Base-by-base conservation (phyloP, 495 filamentous ascomycete species). In the Aspergillus bridgeri region DNA sequence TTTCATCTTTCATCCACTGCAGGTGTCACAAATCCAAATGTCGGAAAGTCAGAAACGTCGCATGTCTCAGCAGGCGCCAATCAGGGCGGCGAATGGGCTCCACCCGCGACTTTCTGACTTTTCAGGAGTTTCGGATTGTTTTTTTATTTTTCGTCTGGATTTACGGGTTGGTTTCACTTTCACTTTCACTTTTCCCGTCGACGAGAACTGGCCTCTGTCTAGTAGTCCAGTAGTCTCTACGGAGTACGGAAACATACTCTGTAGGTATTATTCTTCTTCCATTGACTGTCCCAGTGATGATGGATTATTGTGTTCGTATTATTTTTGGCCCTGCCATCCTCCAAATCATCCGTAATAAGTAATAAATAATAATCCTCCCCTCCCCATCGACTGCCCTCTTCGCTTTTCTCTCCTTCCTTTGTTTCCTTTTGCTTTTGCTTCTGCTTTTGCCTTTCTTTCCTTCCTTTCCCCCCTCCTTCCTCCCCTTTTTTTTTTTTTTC, bases 11-110 rank as follows among this genome's bases (percentile, higher is more conserved):
- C n/a, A n/a, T n/a, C n/a, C n/a, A n/a, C n/a, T n/a, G n/a, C n/a
- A n/a, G 29, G 29, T 52, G 50, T 65, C 58, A 61, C 50, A 66
- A n/a, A n/a, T n/a, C n/a, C 57, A 52, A 59, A 58, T 58, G 58
- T 65, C 33, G 13, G 33, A 38, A 38, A 38, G 33, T 38, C 33
- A 38, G 33, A 38, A 38, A 38, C 33, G 9, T 13, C 33, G 9
- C 33, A 38, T 38, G 33, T 38, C 33, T 38, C 33, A 38, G 33
- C 33, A 15, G 3, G 8, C 1, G 33, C 33, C 33, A 38, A 38
- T 38, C 33, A 38, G 9, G 9, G 33, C 6, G 11, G 8, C n/a
- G 33, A 13, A 0, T 3, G 9, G 8, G 33, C 6, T 38, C 33
- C 33, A 38, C 33, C 33, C 3, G 2, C 33, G 33, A 38, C 33